phyloP scores from a whole-genome alignment of 2,329 filamentous ascomycete genomes.

The Penicillium concentricum region DNA sequence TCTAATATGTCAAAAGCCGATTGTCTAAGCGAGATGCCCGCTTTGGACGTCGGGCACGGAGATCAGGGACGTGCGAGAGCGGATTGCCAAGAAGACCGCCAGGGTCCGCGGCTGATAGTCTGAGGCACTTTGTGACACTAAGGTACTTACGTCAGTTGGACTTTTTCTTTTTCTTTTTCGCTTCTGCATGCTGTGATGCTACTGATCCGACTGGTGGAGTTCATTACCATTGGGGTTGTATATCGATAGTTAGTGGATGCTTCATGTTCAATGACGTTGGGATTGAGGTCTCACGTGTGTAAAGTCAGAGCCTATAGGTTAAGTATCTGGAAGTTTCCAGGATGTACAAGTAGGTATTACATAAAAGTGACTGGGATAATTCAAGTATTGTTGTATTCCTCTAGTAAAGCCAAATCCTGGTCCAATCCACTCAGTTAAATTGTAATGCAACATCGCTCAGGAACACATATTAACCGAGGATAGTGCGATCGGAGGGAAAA shows the following conservation, averaged over 20 bases:
- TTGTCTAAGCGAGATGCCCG: conserved; percentile 2
- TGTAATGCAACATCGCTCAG: conserved; percentile 1
- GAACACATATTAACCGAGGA: conserved; percentile 4
- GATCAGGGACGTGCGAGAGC: conserved; percentile 12
- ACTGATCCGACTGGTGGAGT: background rate
- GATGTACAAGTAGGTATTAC: background rate
- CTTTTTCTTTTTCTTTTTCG: background rate
- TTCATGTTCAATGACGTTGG: background rate
- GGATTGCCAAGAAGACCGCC: conserved; percentile 17
- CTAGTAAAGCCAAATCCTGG: background rate
- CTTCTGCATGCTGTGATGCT: background rate
- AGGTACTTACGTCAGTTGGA: background rate
- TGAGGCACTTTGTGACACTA: background rate
- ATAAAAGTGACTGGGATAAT: background rate
- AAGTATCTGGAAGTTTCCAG: background rate
- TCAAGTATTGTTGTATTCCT: background rate
- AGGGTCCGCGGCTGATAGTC: conserved; percentile 22
- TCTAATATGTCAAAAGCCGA: background rate
- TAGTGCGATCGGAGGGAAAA: conserved; percentile 13
- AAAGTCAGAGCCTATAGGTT: no score
- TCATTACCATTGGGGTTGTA: background rate
- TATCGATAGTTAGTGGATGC: background rate
- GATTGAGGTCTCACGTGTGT: background rate
- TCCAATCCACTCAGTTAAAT: background rate
- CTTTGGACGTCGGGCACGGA: conserved; percentile 1